Conservation (phyloP, 768 basidiomycete species). For the Amanita rubescens region DNA sequence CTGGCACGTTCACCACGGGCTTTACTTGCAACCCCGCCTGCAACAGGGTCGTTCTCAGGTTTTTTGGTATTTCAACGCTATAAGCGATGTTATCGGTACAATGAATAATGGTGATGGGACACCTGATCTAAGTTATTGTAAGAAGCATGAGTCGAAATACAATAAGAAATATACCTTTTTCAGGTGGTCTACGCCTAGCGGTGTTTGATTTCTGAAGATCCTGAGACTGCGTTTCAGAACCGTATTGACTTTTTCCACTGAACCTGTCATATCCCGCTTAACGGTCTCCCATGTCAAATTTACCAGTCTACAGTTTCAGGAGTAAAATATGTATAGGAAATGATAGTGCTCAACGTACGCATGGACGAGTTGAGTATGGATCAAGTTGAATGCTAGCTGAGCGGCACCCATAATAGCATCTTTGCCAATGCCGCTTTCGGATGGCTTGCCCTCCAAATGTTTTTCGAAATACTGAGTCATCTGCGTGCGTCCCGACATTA, state of each 20-base stretch:
- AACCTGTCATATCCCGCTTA: too few species aligned
- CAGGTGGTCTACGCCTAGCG: conserved; percentile 10
- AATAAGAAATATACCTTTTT: conserved; percentile 12
- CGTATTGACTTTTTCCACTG: background rate
- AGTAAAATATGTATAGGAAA: background rate
- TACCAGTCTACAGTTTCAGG: background rate
- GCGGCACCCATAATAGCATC: conserved; percentile 16
- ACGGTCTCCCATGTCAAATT: background rate
- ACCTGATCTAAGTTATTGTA: conserved; percentile 14
- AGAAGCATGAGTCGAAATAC: background rate
- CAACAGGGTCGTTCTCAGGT: conserved; percentile 13
- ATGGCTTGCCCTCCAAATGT: conserved; percentile 9
- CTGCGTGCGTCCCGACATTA: conserved; percentile 21
- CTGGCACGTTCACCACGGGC: conserved; percentile 17
- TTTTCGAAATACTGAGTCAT: conserved; percentile 19
- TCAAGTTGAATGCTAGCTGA: conserved; percentile 12
- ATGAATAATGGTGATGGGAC: conserved; percentile 24
- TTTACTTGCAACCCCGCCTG: conserved; percentile 15
- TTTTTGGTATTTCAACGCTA: conserved; percentile 14
- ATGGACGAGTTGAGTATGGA: conserved; percentile 7
- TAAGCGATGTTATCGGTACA: conserved; percentile 25
- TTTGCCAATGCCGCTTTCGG: conserved; percentile 12
- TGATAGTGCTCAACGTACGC: background rate
- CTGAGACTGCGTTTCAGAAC: background rate
- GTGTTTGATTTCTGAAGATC: background rate